phyloP scores from a whole-genome alignment of 306 rosid genomes.

The Castanopsis chinensis region DNA sequence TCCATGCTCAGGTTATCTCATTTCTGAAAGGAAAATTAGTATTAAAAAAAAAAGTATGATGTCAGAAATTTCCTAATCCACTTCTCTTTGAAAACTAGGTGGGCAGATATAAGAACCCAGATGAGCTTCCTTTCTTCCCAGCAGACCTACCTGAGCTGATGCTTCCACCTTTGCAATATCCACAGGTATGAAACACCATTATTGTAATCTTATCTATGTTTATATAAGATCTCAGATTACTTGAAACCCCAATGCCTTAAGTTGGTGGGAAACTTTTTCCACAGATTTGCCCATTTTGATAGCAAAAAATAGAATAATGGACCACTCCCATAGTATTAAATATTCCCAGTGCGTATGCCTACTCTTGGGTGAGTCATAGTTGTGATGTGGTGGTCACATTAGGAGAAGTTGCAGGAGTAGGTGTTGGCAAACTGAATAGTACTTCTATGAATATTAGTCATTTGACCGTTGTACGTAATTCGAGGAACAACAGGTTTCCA shows the following conservation, averaged over 20 bases:
- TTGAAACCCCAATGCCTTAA: not conserved
- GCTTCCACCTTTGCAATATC: slow-evolving; percentile 66
- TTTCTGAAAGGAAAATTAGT: not conserved
- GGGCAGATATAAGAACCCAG: slow-evolving; percentile 68
- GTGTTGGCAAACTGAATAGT: not conserved
- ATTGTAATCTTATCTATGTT: not conserved
- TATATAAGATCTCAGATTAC: not conserved
- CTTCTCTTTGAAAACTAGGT: slow-evolving; percentile 41
- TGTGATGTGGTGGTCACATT: not conserved
- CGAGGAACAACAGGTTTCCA: not conserved
- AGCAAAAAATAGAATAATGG: not conserved
- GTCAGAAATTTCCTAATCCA: slow-evolving; percentile 8
- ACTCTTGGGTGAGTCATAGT: not conserved
- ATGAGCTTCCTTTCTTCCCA: slow-evolving; percentile 67
- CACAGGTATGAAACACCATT: slow-evolving; percentile 43
- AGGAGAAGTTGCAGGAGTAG: no score
- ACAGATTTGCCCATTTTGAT: not conserved
- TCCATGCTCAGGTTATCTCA: slow-evolving; percentile 58
- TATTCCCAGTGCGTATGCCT: not conserved
- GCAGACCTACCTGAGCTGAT: slow-evolving; percentile 37
- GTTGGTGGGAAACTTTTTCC: not conserved
- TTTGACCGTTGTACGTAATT: no score
- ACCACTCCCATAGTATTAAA: not conserved
- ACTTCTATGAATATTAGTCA: no score
- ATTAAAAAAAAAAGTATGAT: not conserved